Conservation (phyloP, 2,329 filamentous ascomycete species). For the Diaporthe sp. region DNA sequence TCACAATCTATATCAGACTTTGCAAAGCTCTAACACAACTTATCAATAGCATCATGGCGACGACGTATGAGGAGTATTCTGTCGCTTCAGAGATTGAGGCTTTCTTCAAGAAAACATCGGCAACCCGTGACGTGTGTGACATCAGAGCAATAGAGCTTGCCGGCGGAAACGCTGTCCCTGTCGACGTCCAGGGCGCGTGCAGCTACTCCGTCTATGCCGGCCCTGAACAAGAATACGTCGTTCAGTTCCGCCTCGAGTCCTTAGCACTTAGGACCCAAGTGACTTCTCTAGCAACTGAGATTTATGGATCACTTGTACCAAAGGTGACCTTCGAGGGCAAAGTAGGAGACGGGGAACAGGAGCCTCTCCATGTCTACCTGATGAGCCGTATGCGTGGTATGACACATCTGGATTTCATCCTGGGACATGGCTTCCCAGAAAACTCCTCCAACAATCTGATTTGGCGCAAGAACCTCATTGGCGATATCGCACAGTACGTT, state of each 20-base stretch:
- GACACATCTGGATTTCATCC: not conserved
- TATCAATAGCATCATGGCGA: not conserved
- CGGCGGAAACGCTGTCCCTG: not conserved
- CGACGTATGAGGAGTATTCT: not conserved
- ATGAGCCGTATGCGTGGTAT: not conserved
- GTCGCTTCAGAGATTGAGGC: not conserved
- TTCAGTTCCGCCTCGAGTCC: not conserved
- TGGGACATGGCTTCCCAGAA: not conserved
- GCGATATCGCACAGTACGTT: not conserved
- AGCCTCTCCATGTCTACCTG: not conserved
- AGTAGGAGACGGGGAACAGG: not conserved
- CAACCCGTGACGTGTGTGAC: not conserved
- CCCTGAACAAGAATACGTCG: not conserved
- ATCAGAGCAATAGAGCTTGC: not conserved
- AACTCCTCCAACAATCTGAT: not conserved
- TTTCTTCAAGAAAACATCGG: not conserved
- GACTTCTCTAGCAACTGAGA: not conserved
- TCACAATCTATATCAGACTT: not conserved
- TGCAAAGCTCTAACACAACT: not conserved
- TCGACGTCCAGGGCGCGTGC: not conserved
- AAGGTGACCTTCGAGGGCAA: not conserved
- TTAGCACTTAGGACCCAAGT: not conserved
- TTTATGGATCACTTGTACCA: not conserved
- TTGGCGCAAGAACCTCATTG: not conserved
- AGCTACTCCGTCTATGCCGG: slow-evolving; percentile 2